Conservation (phyloP, 2,329 filamentous ascomycete species). For the Aspergillus sp. region DNA sequence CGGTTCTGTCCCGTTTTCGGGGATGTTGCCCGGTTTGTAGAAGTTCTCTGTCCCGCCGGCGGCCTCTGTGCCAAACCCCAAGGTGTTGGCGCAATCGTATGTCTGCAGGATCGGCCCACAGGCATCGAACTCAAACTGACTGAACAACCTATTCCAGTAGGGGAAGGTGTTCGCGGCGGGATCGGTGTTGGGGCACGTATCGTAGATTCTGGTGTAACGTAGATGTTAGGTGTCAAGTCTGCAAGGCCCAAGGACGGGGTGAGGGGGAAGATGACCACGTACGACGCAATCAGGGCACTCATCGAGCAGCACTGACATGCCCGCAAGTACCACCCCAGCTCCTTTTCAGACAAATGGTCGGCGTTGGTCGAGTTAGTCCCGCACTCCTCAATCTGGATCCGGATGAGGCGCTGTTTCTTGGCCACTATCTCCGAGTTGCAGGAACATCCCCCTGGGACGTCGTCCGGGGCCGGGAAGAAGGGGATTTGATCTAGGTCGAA, state of each 20-base stretch:
- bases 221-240: background rate
- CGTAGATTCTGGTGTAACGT: background rate
- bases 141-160: background rate
- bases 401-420: background rate
- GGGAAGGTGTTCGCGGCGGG: background rate
- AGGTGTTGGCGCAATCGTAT: background rate
- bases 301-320: background rate
- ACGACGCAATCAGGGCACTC: background rate
- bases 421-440: constrained; percentile 5
- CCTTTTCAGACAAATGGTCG: background rate
- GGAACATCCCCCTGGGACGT: constrained; percentile 4
- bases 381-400: background rate
- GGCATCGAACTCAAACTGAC: background rate
- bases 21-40: background rate
- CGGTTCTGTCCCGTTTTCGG: background rate
- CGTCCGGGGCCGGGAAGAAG: constrained; percentile 12
- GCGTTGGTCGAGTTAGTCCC: background rate
- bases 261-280: background rate
- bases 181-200: background rate
- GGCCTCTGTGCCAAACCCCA: background rate
- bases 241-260: background rate
- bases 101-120: background rate
- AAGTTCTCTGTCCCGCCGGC: background rate
- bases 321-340: background rate
- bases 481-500: background rate